Base-by-base conservation (phyloP, 768 basidiomycete species). In the Russula olivacea region DNA sequence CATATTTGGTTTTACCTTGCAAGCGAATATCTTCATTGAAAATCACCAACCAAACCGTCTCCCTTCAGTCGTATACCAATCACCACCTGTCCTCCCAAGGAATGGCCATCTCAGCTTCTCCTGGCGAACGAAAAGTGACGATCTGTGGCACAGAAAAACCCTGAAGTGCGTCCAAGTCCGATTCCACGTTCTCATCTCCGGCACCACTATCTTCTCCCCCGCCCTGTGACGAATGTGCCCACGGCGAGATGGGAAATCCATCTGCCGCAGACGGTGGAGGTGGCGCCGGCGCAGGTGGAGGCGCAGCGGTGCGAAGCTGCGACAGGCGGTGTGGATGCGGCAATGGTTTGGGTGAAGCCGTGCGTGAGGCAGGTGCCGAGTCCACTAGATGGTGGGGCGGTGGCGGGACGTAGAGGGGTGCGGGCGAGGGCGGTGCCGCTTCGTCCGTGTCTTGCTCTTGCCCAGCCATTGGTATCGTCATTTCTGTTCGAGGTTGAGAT, bases 371-470 rank as follows among this genome's bases (percentile, higher is more conserved):
- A 30, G 66, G 61, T 2, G 55, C 28, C 30, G 62, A 58, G 40
- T 65, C 59, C 12, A 17, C 49, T 3, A 55, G 45, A 21, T 45
- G 43, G 34, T 66, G 60, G 3, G 66, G 66, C 34, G 66, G 66
- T 1, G 66, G 66, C 5, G 43, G 43, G 43, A 68, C 66, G 43
- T 68, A 68, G 15, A 68, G 64, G 17, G 66, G 66, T 14, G 66
- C 66, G 19, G 66, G 66, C 0, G 66, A 68, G 7, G 58, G 51
- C 11, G 66, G 66, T 1, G 64, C 60, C 17, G 19, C 40, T 0
- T 61, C 51, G 5, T 54, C 38, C 7, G 34, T 14, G 21, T 65
- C 48, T 30, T 14, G 25, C 50, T 14, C 43, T 23, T 12, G 45
- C 21, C 45, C n/a, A 11, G 21, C 11, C 21, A 32, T 45, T 36